Evolutionary conservation across 2,329 filamentous ascomycete genomes (phyloP), one percentile per base, ranked within the genome.

Genomic region (Alternaria sp.): DNA sequence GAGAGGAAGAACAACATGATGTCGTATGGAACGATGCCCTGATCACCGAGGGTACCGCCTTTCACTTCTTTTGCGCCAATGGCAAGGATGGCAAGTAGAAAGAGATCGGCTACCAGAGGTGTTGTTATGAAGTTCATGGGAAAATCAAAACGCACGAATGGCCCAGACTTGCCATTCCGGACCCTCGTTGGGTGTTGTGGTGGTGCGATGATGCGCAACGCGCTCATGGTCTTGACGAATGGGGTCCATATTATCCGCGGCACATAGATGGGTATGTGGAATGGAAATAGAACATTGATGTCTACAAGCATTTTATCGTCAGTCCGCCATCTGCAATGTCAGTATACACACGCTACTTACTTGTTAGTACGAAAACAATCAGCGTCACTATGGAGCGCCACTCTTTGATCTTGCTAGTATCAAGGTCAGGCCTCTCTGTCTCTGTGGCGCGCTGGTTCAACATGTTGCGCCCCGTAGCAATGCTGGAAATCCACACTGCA

Each of bases 1-100:
- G 89, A 91, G 46, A 93, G 82, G 80, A 93, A 93, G 79, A 93
- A 93, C 15, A 84, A 80, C 89, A 93, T 91, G 64, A 92, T 92
- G 64, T 93, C 90, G 68, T 91, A 85, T 0, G 90, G 90, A 3
- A 83, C 83, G 68, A 93, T 93, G 71, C 88, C 83, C 69, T 91
- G 81, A 1, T 88, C 83, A 0, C 90, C 90, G 8, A 91, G 77
- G 0, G 88, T 92, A 2, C 90, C 91, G 70, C 87, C 90, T n/a
- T 86, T 82, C 0, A 93, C 89, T 78, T 93, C 91, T 59, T 85
- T 68, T 21, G 85, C 81, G 1, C 89, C 89, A 71, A 93, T 93
- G 6, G 90, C 90, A 21, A 84, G 72, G 54, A 92, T 91, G 43
- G 90, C 90, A 6, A 93, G 85, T 21, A 93, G 81, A 69, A 93